Evolutionary conservation across 2,329 filamentous ascomycete species (phyloP), one percentile per base, ranked within the genome.

Genomic region (Ophiostoma ips): DNA sequence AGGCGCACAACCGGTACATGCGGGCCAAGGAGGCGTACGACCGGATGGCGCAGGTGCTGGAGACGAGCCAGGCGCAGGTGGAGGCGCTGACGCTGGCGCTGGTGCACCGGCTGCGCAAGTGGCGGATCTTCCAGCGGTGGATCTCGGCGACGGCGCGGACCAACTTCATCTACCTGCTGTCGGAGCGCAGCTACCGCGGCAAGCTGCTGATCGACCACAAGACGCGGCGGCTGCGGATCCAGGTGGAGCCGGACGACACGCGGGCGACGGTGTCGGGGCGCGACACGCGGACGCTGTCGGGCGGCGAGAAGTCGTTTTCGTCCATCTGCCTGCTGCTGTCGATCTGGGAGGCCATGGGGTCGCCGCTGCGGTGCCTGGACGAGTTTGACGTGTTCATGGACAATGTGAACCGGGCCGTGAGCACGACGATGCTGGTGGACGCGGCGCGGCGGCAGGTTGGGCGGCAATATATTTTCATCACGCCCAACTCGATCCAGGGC

Each of bases 371-470:
- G 50, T 98, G 92, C 61, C 72, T 98, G 49, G 92, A 98, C 66
- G 92, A 98, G 66, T 98, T 96, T 62, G 92, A 98, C 63, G 92
- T 98, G 31, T 98, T 95, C 71, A 98, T 98, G 92, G 92, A 98
- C 66, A 87, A 84, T 58, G 87, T 96, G 52, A 98, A 98, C 65
- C 81, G 92, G 53, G 87, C 85, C 50, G 85, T 94, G 58, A 94
- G 87, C 62, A 95, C 94, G 59, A 84, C 85, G 55, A 87, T 98
- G 83, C 84, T 98, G 65, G 84, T 87, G 21, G 76, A 80, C 52
- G 86, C 87, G 16, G 92, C 92, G 35, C 78, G 92, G 59, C 78
- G 84, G 30, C 86, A 87, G 2, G 82, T 92, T n/a, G 87, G 88
- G 24, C 78, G 87, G 54, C 92, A 98, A 63, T 98, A 94, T 61